A percentile compares a stretch with the other conserved stretches of the same genome.
Evolutionary conservation across 371 early-diverging fungal species (phyloP).

Genomic region (Massospora cicadina): DNA sequence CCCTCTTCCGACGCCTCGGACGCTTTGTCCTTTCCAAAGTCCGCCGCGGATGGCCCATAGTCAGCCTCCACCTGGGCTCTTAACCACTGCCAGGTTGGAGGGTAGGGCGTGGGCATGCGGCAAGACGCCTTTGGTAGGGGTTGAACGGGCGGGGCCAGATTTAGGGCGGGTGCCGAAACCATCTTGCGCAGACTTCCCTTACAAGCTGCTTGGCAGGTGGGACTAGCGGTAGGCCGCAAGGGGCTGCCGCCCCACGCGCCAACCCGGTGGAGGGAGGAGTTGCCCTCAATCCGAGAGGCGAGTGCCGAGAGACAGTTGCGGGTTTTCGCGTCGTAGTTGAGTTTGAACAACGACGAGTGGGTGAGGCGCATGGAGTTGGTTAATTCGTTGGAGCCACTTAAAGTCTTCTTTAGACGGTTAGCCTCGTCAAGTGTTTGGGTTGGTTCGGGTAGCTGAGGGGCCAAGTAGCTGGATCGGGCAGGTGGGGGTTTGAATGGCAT

Average conservation of each 20-base stretch:
- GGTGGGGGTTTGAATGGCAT: neutral
- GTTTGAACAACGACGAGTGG: neutral
- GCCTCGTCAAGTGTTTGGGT: neutral
- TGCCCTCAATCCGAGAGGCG: neutral
- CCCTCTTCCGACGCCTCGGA: neutral
- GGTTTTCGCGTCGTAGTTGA: neutral
- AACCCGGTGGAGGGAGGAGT: neutral
- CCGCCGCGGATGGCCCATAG: neutral
- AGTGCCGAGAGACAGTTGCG: neutral
- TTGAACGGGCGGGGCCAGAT: neutral
- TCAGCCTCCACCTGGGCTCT: neutral
- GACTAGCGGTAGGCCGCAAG: neutral
- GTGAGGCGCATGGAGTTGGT: neutral
- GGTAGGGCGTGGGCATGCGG: constrained; percentile 5
- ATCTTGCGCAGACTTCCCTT: neutral
- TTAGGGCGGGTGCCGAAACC: neutral
- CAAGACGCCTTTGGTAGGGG: neutral
- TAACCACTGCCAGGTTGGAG: constrained; percentile 7
- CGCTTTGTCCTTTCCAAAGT: neutral
- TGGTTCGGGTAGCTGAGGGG: neutral
- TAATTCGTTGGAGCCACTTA: neutral
- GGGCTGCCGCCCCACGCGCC: neutral
- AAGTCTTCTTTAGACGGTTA: neutral
- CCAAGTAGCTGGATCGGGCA: neutral
- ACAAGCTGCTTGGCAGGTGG: neutral